Base-by-base conservation (phyloP, 176 grass and related monocot genomes). In the Avena insularis region DNA sequence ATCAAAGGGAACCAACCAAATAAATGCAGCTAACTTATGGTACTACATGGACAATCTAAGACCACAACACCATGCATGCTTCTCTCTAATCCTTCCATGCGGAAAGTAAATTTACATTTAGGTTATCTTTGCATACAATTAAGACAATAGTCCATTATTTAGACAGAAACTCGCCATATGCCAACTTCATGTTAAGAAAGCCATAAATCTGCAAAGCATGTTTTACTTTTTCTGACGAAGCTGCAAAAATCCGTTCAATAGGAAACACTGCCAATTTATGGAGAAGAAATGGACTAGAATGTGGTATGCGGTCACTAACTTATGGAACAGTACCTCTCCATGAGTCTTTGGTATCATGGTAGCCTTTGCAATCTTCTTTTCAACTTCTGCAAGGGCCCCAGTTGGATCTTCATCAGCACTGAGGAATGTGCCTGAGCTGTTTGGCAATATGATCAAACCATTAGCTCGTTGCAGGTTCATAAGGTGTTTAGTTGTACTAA, bases 391-490 rank as follows among this genome's bases (percentile, higher is more conserved):
- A 79, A 99, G 87, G 19, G 89, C 79, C 83, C 90, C 83, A 88
- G 77, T 96, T 87, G 92, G 82, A 89, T 99, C 97, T 88, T 99
- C 92, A 82, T 84, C 74, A 68, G 92, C 90, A 90, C 89, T 89
- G 20, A 99, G 84, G 89, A 99, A 99, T 88, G 97, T 93, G 67
- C 97, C 97, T 48, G 97, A 99, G 91, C 97, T 99, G 89, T 90
- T 86, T 59, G 16, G 36, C 47, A 87, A 68, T 16, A 75, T 64
- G 40, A 36, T 55, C 61, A 58, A 55, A 13, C 12, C 9, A 83
- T 88, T 54, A 91, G 68, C 58, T 80, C 58, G 27, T 47, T 69
- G 27, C 48, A 23, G 53, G 20, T 43, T 57, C 1, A 82, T 35
- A 71, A 71, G 64, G 43, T 25, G 46, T 48, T 48, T 48, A 48